Evolutionary conservation across 345 rosid species (phyloP).

Genomic region (Eutrema heterophyllum): DNA sequence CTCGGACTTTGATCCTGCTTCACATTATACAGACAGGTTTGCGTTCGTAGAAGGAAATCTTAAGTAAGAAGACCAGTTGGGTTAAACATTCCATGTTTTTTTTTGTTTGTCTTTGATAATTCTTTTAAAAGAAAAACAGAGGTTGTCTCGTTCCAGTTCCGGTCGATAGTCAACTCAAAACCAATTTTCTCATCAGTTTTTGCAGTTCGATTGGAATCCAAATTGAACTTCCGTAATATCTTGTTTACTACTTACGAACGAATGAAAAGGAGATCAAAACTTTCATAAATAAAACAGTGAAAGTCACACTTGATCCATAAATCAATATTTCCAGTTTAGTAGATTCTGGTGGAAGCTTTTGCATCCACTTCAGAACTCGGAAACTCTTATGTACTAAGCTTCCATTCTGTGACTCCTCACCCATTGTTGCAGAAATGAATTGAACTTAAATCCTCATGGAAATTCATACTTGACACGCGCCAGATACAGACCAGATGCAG

Average conservation of each 20-base stretch:
- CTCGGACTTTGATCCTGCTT: slow-evolving; percentile 41
- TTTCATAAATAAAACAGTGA: background rate
- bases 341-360: background rate
- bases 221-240: too few species aligned
- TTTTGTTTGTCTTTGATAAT: background rate
- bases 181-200: background rate
- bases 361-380: background rate
- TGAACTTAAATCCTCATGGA: slow-evolving; percentile 25
- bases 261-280: background rate
- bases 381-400: slow-evolving; percentile 11
- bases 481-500: slow-evolving; percentile 78
- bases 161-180: background rate
- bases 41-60: background rate
- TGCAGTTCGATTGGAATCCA: too few species aligned
- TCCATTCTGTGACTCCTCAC: background rate
- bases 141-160: background rate
- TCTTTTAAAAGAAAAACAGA: background rate
- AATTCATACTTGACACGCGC: slow-evolving; percentile 76
- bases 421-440: background rate
- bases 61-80: background rate
- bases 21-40: background rate
- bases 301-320: background rate
- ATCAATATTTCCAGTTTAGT: background rate
- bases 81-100: background rate
- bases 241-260: background rate